phyloP scores from a whole-genome alignment of 192 early-diverging fungal species.

The Ramicandelaber brevisporus region DNA sequence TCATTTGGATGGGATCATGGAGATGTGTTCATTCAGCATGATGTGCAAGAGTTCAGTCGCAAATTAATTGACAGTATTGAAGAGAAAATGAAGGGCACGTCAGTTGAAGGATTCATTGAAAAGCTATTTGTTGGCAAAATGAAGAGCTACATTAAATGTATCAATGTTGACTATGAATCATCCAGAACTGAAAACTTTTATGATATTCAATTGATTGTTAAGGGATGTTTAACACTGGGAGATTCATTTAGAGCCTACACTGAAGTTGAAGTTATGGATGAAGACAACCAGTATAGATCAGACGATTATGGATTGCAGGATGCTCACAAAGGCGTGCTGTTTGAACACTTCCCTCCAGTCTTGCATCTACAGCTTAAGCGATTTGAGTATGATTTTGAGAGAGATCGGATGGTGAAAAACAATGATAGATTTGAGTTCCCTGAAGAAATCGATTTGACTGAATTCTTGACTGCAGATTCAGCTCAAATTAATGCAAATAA shows the following conservation, averaged over 20 bases:
- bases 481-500: conserved; percentile 34
- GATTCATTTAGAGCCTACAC: conserved; percentile 85
- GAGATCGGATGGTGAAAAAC: conserved; percentile 82
- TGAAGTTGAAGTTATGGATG: conserved; percentile 74
- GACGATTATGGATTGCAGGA: conserved; percentile 87
- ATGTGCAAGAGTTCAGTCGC: conserved; percentile 94
- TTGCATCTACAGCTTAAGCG: conserved; percentile 89
- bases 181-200: conserved; percentile 87
- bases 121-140: conserved; percentile 85
- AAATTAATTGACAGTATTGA: conserved; percentile 92
- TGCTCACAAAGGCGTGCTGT: conserved; percentile 90
- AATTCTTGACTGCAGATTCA: conserved; percentile 45
- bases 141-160: conserved; percentile 92
- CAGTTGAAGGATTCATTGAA: conserved; percentile 73
- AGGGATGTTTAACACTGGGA: conserved; percentile 59
- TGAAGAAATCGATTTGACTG: conserved; percentile 53
- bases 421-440: conserved; percentile 97
- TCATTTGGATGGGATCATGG: conserved; percentile 96
- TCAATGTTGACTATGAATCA: conserved; percentile 85
- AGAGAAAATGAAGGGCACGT: conserved; percentile 90
- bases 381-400: conserved; percentile 89
- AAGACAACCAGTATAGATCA: conserved; percentile 86
- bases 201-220: conserved; percentile 93
- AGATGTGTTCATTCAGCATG: conserved; percentile 93
- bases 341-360: conserved; percentile 81